phyloP scores from a whole-genome alignment of 768 basidiomycete species.

The Strobilomyces echinocephalus region DNA sequence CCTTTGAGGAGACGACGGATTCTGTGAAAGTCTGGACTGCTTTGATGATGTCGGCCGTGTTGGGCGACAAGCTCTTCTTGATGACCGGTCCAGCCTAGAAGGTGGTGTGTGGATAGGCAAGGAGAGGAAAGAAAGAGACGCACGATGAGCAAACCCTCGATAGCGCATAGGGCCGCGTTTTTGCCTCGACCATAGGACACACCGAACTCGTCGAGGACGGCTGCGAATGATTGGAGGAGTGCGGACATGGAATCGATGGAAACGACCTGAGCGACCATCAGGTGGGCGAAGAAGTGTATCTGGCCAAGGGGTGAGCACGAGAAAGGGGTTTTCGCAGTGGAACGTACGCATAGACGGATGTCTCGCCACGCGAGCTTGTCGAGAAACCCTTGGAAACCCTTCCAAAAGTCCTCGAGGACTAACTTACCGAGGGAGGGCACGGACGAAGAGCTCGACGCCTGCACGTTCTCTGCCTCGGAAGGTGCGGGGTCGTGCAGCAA shows the following conservation, averaged over 20 bases:
- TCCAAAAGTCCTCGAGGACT: conserved; percentile 85
- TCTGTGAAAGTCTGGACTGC: conserved; percentile 71
- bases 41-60: conserved; percentile 62
- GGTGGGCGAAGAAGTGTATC: conserved; percentile 92
- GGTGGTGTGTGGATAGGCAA: background rate
- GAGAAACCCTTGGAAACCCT: conserved; percentile 82
- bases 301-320: conserved; percentile 29
- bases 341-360: conserved; percentile 75
- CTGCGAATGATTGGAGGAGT: conserved; percentile 77
- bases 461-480: conserved; percentile 31
- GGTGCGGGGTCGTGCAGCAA: conserved; percentile 50
- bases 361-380: conserved; percentile 92
- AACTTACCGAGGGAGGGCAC: conserved; percentile 55
- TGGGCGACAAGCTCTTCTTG: conserved; percentile 54
- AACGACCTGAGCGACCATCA: conserved; percentile 72
- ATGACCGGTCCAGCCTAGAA: conserved; percentile 64
- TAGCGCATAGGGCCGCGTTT: conserved; percentile 74
- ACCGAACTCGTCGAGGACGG: conserved; percentile 86
- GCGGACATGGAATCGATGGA: conserved; percentile 74
- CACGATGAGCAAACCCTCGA: conserved; percentile 75
- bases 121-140: conserved; percentile 12
- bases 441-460: conserved; percentile 28
- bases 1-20: conserved; percentile 50
- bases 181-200: conserved; percentile 83
- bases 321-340: background rate